Percentiles rank a stretch among this genome's conserved stretches.
These are phyloP conservation scores for Rhizopogon sp. DNA, from an alignment of 768 basidiomycete genomes.

Conservation along the genomic window DNA sequence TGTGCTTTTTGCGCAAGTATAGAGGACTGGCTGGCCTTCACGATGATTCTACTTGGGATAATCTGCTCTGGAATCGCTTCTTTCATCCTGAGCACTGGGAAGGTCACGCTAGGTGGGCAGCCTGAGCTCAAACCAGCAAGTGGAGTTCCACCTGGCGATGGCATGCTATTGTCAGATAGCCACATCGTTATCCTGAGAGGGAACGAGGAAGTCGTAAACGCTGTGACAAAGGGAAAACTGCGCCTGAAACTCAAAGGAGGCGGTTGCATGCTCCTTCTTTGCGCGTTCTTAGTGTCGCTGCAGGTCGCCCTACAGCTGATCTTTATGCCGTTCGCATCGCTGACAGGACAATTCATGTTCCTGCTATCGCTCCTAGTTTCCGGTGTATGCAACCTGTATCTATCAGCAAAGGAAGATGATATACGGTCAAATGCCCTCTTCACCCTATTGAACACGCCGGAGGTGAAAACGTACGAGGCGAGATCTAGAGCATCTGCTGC, in stretches of 20 bases:
- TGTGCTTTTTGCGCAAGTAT: conserved; percentile 14
- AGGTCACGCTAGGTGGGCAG: conserved; percentile 13
- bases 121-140: conserved; percentile 15
- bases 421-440: background rate
- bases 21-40: conserved; percentile 21
- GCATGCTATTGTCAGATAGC: conserved; percentile 15
- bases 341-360: conserved; percentile 32
- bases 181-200: conserved; percentile 23
- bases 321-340: conserved; percentile 25
- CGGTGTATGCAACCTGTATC: conserved; percentile 25
- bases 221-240: conserved; percentile 23
- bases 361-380: conserved; percentile 25
- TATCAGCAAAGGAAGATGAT: conserved; percentile 11
- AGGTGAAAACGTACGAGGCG: background rate
- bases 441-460: background rate
- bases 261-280: background rate
- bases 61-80: conserved; percentile 24
- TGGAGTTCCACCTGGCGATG: conserved; percentile 23
- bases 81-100: conserved; percentile 19
- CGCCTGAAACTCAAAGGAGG: conserved; percentile 15
- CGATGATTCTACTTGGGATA: conserved; percentile 25
- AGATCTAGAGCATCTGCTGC: background rate
- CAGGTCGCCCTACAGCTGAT: conserved; percentile 28
- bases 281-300: background rate
- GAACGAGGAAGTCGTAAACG: conserved; percentile 21